Evolutionary conservation across 768 basidiomycete species (phyloP), one percentile per base, ranked within the genome.

Genomic region (Mycena belliarum): DNA sequence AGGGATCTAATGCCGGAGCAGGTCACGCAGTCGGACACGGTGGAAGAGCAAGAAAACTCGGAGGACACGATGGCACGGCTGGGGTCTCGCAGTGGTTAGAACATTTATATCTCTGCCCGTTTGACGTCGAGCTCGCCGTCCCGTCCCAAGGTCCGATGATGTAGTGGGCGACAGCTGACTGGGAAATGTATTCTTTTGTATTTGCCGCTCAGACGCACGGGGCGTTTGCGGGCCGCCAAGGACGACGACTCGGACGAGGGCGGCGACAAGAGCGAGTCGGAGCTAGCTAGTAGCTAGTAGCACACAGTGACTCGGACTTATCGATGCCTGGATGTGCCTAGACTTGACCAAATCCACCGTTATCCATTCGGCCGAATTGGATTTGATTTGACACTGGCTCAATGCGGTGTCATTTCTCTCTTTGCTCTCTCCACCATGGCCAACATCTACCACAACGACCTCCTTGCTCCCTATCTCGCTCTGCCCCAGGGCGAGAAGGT

Each of bases 401-500:
- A 29, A 3, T 33, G 11, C 26, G 29, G 37, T 45, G 29, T 41
- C 32, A 62, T 65, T 53, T 51, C 52, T 69, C 63, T 60, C 64
- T 61, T 65, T 53, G 49, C 52, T 69, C 63, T 60, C 64, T 61
- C 48, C 69, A 64, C 45, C 20, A 55, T 56, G 49, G 5, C 52
- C n/a, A 66, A 77, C 68, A 66, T 77, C 57, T 91, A 91, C 77
- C 83, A 72, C 72, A 90, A 89, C 76, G 91, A 93, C 66, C 87
- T 98, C 64, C 89, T 97, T 70, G 85, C 88, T 26, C 93, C 90
- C 70, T 98, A 81, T 80, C 89, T 97, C 68, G 83, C 86, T 60
- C 87, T 99, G 58, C 80, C 85, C 65, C 96, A 98, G 75, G 94
- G 94, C 50, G 87, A 86, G 24, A 95, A 94, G 74, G 70, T 98